These are phyloP conservation scores for Acer saccharum DNA, from an alignment of 345 rosid species.

Conservation along the genomic window DNA sequence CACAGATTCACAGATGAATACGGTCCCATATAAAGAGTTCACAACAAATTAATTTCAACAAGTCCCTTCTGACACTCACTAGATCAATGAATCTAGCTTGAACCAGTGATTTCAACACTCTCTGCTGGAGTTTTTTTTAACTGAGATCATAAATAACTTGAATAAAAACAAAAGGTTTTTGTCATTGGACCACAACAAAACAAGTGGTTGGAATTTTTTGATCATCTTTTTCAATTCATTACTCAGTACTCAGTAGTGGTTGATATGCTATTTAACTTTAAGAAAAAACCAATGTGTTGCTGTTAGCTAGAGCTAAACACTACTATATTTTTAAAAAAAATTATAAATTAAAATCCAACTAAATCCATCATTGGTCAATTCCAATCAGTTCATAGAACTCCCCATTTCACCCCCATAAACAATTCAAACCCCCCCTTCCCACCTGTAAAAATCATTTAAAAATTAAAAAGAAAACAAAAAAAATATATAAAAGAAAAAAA, in stretches of 20 bases:
- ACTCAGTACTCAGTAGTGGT: not conserved
- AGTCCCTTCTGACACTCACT: too few relatives aligned
- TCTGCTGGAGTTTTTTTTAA: not conserved
- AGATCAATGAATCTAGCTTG: not conserved
- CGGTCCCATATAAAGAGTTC: too few relatives aligned
- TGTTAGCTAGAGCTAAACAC: not conserved
- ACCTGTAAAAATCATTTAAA: conserved; percentile 31
- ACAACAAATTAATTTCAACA: not conserved
- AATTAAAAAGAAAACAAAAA: not conserved
- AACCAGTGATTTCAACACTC: not conserved
- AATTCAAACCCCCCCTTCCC: conserved; percentile 28
- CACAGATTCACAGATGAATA: too few relatives aligned
- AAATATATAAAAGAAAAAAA: not conserved
- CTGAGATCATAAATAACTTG: not conserved
- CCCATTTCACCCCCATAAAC: conserved; percentile 27
- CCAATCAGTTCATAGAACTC: conserved; percentile 40
- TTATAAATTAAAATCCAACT: conserved; percentile 26
- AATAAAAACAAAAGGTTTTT: not conserved
- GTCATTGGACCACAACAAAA: not conserved
- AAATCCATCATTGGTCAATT: conserved; percentile 39
- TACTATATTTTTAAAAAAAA: conserved; percentile 13
- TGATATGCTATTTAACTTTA: not conserved
- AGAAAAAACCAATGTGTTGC: not conserved
- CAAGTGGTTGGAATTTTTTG: conserved; percentile 11
- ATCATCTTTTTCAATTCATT: not conserved